Percentiles rank a stretch among this genome's conserved stretches.
Conservation (phyloP, 176 grass and related monocot species). For the Canna indica region DNA sequence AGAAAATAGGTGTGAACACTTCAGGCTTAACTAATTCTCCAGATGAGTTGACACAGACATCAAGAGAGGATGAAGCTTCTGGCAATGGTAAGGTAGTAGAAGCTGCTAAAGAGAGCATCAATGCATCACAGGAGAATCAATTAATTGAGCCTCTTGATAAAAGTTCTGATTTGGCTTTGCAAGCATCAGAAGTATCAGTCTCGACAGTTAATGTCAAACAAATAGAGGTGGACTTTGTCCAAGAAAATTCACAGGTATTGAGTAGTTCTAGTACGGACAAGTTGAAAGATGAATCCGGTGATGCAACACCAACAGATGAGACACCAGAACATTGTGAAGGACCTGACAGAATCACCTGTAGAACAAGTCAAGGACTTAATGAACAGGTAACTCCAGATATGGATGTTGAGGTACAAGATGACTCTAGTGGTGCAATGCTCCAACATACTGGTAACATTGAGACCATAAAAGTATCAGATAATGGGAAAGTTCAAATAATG, state of each 20-base stretch:
- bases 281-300: neutral
- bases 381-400: too few species aligned
- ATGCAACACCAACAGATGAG: neutral
- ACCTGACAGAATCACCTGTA: slow-evolving; percentile 1
- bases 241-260: neutral
- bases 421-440: slow-evolving; percentile 9
- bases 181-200: neutral
- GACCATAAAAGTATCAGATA: neutral
- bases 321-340: neutral
- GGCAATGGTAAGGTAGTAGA: neutral
- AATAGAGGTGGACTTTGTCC: neutral
- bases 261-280: neutral
- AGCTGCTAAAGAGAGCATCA: neutral
- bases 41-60: neutral
- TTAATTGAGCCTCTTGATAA: neutral
- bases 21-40: too few species aligned
- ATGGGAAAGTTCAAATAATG: neutral
- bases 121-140: neutral
- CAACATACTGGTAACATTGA: neutral
- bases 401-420: slow-evolving; percentile 13
- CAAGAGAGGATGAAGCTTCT: slow-evolving; percentile 4
- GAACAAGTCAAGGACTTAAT: neutral
- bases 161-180: neutral
- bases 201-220: neutral
- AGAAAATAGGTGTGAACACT: neutral